Evolutionary conservation across 768 basidiomycete species (phyloP).

Genomic region (Trametes punicea): DNA sequence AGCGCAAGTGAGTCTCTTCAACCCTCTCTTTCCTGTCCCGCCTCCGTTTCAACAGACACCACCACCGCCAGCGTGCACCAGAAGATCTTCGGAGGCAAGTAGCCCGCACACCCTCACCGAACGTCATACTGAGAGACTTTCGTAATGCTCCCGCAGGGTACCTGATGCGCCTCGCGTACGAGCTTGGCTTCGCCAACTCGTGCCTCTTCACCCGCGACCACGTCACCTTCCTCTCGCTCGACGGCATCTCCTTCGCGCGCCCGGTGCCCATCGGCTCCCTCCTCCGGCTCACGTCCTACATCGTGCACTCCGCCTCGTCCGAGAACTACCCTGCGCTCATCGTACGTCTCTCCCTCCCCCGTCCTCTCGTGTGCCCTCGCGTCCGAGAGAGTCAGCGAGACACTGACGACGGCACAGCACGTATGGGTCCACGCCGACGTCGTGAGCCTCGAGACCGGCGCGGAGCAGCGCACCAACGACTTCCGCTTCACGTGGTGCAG

Average conservation of each 20-base stretch:
- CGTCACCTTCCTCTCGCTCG: slow-evolving; percentile 72
- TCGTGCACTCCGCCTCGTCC: slow-evolving; percentile 56
- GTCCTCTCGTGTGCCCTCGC: not conserved
- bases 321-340: slow-evolving; percentile 52
- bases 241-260: slow-evolving; percentile 73
- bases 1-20: slow-evolving; percentile 59
- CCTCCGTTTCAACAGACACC: not conserved
- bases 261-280: slow-evolving; percentile 86
- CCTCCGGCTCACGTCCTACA: slow-evolving; percentile 65
- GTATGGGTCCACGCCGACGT: slow-evolving; percentile 71
- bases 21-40: not conserved
- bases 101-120: not conserved
- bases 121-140: not conserved
- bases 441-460: slow-evolving; percentile 62
- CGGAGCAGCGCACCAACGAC: slow-evolving; percentile 67
- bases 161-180: slow-evolving; percentile 68
- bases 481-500: slow-evolving; percentile 73
- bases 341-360: slow-evolving; percentile 39
- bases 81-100: slow-evolving; percentile 74
- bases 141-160: slow-evolving; percentile 38
- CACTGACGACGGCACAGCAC: slow-evolving; percentile 42
- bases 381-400: not conserved
- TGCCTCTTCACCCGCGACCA: slow-evolving; percentile 63
- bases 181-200: slow-evolving; percentile 75
- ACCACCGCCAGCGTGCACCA: slow-evolving; percentile 63